Conservation (phyloP, 2,329 filamentous ascomycete genomes). For the Colletotrichum cordylinicola region DNA sequence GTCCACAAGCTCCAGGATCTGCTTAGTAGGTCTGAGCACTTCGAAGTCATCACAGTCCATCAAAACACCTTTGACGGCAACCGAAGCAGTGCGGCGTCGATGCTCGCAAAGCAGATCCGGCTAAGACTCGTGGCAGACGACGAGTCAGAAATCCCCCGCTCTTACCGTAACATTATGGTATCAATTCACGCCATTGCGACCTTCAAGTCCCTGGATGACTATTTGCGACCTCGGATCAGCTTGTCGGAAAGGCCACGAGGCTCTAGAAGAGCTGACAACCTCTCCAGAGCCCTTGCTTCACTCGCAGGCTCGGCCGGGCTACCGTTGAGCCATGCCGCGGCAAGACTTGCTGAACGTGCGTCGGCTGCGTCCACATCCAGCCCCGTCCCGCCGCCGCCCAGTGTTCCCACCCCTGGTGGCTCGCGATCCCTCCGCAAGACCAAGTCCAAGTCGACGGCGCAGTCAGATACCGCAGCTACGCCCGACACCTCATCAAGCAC, state of each 20-base stretch:
- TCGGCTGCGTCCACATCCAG: conserved; percentile 41
- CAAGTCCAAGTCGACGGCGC: conserved; percentile 51
- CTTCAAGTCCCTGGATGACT: conserved; percentile 96
- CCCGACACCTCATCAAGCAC: conserved; percentile 53
- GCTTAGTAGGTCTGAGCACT: conserved; percentile 95
- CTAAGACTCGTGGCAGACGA: conserved; percentile 90
- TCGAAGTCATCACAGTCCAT: conserved; percentile 95
- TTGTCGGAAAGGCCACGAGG: conserved; percentile 75
- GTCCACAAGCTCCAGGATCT: conserved; percentile 95
- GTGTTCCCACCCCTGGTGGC: conserved; percentile 43
- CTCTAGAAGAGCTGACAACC: conserved; percentile 64
- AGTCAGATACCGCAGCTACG: conserved; percentile 44
- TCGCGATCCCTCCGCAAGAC: conserved; percentile 51
- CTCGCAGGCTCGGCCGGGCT: conserved; percentile 76
- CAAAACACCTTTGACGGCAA: conserved; percentile 91
- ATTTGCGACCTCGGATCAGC: conserved; percentile 87
- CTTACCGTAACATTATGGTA: conserved; percentile 95
- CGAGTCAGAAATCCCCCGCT: conserved; percentile 84
- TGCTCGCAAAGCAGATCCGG: conserved; percentile 95
- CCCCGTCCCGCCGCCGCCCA: conserved; percentile 39
- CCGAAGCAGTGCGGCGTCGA: conserved; percentile 88
- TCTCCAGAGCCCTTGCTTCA: conserved; percentile 74
- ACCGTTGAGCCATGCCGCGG: conserved; percentile 53
- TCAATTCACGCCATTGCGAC: conserved; percentile 98
- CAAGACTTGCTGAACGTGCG: conserved; percentile 51